These are phyloP conservation scores for Ustilago trichophora DNA, from an alignment of 1,284 basidiomycete species.

Conservation along the genomic window DNA sequence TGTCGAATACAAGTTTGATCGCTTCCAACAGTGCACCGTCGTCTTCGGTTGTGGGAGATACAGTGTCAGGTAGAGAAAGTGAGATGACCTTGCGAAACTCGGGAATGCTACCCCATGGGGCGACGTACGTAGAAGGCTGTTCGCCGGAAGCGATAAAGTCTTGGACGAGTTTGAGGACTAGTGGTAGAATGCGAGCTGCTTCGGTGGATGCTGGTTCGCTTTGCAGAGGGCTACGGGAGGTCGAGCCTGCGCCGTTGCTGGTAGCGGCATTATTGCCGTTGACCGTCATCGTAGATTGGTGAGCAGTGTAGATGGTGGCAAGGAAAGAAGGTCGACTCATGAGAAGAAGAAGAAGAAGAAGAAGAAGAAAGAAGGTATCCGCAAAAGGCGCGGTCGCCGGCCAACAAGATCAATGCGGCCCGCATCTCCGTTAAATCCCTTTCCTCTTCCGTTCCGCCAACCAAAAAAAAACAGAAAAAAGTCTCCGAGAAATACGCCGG, in stretches of 20 bases:
- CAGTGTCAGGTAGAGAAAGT: constrained; percentile 29
- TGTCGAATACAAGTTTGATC: constrained; percentile 46
- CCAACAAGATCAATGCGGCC: too few species aligned
- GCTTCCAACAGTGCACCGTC: constrained; percentile 40
- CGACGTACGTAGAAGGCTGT: constrained; percentile 28
- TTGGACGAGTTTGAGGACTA: constrained; percentile 31
- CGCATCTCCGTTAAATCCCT: constrained; percentile 3
- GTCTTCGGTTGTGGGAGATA: not conserved
- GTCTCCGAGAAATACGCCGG: constrained; percentile 20
- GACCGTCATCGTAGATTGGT: constrained; percentile 3
- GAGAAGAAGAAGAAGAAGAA: not conserved
- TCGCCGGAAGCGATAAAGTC: constrained; percentile 39
- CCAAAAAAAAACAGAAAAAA: constrained; percentile 5
- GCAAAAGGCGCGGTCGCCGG: not conserved
- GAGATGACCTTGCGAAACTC: constrained; percentile 33
- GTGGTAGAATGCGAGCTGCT: constrained; percentile 40
- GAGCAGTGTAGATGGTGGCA: not conserved
- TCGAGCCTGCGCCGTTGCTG: constrained; percentile 2
- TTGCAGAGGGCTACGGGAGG: constrained; percentile 39
- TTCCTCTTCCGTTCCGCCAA: not conserved
- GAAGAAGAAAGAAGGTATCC: not conserved
- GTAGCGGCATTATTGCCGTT: too few species aligned
- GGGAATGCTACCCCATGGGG: constrained; percentile 38
- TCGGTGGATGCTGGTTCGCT: constrained; percentile 35
- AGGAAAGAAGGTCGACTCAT: not conserved